Conservation (phyloP, 768 basidiomycete species). For the Scleroderma bovista region DNA sequence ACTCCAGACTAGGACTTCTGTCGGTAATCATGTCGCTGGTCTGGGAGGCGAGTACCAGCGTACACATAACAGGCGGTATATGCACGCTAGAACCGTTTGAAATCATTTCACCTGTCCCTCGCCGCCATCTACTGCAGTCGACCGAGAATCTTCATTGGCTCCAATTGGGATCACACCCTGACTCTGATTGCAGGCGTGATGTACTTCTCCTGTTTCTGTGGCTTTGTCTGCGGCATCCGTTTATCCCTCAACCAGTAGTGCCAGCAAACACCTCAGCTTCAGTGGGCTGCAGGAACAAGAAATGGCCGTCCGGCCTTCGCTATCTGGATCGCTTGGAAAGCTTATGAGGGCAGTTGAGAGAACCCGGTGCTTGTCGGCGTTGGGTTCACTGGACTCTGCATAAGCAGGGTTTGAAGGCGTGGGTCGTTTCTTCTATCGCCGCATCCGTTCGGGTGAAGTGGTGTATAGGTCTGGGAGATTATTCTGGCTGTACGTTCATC, state of each 20-base stretch:
- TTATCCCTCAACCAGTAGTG: slow-evolving; percentile 14
- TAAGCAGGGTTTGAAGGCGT: slow-evolving; percentile 50
- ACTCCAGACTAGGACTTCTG: too few species aligned
- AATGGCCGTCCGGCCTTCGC: slow-evolving; percentile 5
- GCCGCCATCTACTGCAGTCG: slow-evolving; percentile 56
- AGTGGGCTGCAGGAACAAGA: slow-evolving; percentile 38
- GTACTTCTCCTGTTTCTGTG: slow-evolving; percentile 39
- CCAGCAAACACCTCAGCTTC: slow-evolving; percentile 32
- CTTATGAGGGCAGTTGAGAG: slow-evolving; percentile 10
- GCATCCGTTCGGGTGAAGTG: slow-evolving; percentile 57
- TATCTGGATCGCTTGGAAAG: slow-evolving; percentile 1
- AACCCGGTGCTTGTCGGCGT: slow-evolving; percentile 45
- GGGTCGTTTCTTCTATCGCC: slow-evolving; percentile 56
- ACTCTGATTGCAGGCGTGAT: slow-evolving; percentile 40
- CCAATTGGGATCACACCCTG: slow-evolving; percentile 33
- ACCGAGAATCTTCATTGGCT: slow-evolving; percentile 60
- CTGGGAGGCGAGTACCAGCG: too few species aligned
- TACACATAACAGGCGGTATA: too few species aligned
- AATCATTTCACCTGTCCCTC: slow-evolving; percentile 63
- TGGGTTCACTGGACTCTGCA: slow-evolving; percentile 87
- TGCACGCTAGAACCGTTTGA: slow-evolving; percentile 27
- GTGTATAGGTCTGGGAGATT: slow-evolving; percentile 67
- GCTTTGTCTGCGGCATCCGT: slow-evolving; percentile 24
- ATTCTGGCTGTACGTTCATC: slow-evolving; percentile 66
- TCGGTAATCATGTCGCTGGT: too few species aligned